Conservation (phyloP, 352 stramenopile genomes). For the Phytophthora syringae region DNA sequence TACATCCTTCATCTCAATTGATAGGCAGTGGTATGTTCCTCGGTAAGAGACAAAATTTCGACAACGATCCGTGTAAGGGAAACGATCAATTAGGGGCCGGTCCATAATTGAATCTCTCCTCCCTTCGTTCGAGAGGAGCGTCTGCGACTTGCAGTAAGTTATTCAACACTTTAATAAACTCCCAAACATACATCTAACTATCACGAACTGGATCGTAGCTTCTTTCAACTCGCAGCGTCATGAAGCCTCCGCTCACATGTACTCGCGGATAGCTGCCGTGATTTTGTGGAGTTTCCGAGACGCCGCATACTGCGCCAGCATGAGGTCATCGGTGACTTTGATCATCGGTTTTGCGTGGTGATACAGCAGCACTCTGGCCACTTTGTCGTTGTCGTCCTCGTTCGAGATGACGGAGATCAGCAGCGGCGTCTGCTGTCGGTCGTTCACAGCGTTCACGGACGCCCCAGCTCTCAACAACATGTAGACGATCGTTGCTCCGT, state of each 20-base stretch:
- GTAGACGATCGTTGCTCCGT: conserved; percentile 48
- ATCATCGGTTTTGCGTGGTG: conserved; percentile 54
- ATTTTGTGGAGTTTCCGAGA: conserved; percentile 55
- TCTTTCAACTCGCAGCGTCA: conserved; percentile 14
- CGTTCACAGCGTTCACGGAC: conserved; percentile 58
- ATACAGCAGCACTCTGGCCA: conserved; percentile 56
- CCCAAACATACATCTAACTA: neutral
- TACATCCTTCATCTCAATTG: no score
- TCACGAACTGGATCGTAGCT: neutral
- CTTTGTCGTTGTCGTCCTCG: conserved; percentile 53
- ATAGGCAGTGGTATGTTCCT: no score
- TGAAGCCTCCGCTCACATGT: conserved; percentile 40
- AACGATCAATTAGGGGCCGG: no score
- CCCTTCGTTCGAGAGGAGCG: neutral
- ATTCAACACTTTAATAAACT: conserved; percentile 1
- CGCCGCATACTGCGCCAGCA: conserved; percentile 53
- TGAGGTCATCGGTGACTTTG: conserved; percentile 52
- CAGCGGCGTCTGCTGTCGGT: conserved; percentile 58
- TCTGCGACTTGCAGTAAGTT: conserved; percentile 1
- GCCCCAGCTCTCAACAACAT: conserved; percentile 56
- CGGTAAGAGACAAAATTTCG: no score
- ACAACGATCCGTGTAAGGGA: no score
- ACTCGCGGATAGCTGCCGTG: conserved; percentile 51
- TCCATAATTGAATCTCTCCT: no score
- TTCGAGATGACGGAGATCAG: conserved; percentile 64